Evolutionary conservation across 2,329 filamentous ascomycete species (phyloP).

Genomic region (Epichloe hybrida): DNA sequence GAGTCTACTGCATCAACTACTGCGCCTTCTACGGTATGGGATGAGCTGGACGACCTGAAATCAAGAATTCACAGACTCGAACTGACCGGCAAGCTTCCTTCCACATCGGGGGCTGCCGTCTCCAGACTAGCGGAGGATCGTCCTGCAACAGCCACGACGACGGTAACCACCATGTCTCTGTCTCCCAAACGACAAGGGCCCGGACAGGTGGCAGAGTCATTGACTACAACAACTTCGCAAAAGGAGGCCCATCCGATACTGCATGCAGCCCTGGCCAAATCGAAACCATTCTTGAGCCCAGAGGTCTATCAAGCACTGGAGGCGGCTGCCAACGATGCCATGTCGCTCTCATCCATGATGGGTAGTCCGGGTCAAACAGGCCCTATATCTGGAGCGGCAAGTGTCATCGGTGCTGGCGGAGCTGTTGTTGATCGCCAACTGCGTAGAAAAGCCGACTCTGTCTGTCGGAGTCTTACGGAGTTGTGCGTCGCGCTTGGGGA

Average conservation of each 20-base stretch:
- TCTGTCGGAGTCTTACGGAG: slow-evolving; percentile 87
- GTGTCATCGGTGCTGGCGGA: slow-evolving; percentile 40
- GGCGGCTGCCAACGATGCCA: slow-evolving; percentile 65
- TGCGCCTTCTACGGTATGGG: slow-evolving; percentile 89
- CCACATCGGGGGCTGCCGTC: slow-evolving; percentile 69
- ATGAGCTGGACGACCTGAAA: slow-evolving; percentile 91
- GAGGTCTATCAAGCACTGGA: slow-evolving; percentile 72
- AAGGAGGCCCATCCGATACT: slow-evolving; percentile 63
- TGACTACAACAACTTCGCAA: slow-evolving; percentile 27
- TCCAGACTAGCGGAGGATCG: slow-evolving; percentile 64
- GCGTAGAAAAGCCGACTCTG: slow-evolving; percentile 77
- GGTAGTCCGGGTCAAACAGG: slow-evolving; percentile 56
- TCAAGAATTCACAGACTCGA: slow-evolving; percentile 84
- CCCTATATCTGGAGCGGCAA: slow-evolving; percentile 53
- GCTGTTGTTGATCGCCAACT: slow-evolving; percentile 68
- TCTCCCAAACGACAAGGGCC: slow-evolving; percentile 59
- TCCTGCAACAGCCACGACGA: slow-evolving; percentile 81
- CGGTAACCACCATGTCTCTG: slow-evolving; percentile 76
- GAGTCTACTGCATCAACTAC: slow-evolving; percentile 82
- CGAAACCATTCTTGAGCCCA: slow-evolving; percentile 52
- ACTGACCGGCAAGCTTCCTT: slow-evolving; percentile 72
- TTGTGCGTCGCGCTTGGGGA: slow-evolving; percentile 73
- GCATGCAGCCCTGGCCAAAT: slow-evolving; percentile 67
- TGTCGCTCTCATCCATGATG: slow-evolving; percentile 66
- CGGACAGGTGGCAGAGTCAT: slow-evolving; percentile 20